Percentiles rank a stretch among this genome's conserved stretches.
These are phyloP conservation scores for Niveomyces coronatus DNA, from an alignment of 2,329 filamentous ascomycete genomes.

Conservation along the genomic window DNA sequence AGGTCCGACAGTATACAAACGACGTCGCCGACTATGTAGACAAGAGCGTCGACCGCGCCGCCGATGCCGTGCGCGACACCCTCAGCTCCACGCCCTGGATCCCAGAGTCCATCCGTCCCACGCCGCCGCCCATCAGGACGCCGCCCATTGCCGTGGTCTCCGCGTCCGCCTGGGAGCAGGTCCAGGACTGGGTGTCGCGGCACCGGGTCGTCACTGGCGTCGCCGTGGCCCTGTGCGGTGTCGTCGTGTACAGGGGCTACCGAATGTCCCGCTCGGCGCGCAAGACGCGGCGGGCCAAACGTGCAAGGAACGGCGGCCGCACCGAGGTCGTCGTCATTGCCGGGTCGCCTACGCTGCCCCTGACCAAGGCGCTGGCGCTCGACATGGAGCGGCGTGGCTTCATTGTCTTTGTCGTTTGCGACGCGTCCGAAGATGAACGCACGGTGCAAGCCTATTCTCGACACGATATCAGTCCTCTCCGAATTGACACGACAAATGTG, in stretches of 20 bases:
- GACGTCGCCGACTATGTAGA: slow-evolving; percentile 74
- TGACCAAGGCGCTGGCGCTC: slow-evolving; percentile 71
- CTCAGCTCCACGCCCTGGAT: slow-evolving; percentile 62
- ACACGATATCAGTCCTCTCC: slow-evolving; percentile 70
- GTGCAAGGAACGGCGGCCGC: slow-evolving; percentile 72
- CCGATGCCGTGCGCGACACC: slow-evolving; percentile 57
- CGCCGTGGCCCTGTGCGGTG: slow-evolving; percentile 59
- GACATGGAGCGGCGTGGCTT: slow-evolving; percentile 89
- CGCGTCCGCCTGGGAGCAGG: slow-evolving; percentile 34
- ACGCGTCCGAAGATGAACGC: slow-evolving; percentile 74
- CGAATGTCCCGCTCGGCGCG: slow-evolving; percentile 45
- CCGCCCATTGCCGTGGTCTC: slow-evolving; percentile 25
- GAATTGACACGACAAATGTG: slow-evolving; percentile 74
- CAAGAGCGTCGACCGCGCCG: slow-evolving; percentile 66
- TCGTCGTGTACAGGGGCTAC: slow-evolving; percentile 45
- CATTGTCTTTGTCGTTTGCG: slow-evolving; percentile 84
- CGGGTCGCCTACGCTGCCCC: slow-evolving; percentile 73
- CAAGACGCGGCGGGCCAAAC: slow-evolving; percentile 63
- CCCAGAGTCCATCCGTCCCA: slow-evolving; percentile 55
- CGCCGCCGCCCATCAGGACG: slow-evolving; percentile 37
- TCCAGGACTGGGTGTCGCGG: slow-evolving; percentile 60
- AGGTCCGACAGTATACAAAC: slow-evolving; percentile 60
- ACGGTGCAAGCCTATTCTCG: slow-evolving; percentile 67
- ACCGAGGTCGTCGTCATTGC: slow-evolving; percentile 82
- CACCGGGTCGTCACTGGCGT: slow-evolving; percentile 67